Base-by-base conservation (phyloP, 139 green algal genomes). In the Gonium pectorale region DNA sequence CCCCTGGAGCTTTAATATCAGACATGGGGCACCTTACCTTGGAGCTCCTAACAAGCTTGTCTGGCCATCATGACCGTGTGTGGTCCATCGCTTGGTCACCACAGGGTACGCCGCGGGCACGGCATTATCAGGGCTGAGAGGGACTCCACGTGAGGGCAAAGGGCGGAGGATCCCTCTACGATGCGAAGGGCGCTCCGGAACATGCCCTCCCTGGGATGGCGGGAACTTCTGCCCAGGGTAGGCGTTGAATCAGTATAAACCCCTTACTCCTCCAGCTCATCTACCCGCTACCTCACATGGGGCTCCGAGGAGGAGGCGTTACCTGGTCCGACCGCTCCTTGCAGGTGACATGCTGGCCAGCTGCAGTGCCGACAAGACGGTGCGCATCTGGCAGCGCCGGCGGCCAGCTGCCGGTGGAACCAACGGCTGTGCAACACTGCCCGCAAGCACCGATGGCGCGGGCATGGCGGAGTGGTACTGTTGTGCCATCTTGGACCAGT, bases 351-450 rank as follows among this genome's bases (percentile, higher is more conserved):
- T 87, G 46, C 83, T 99, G 15, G 97, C 97, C 8, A 97, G 90
- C 81, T 99, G 96, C 85, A 94, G 95, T 46, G 92, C 93, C 17
- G 97, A 99, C 83, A 95, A 92, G 52, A 98, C 95, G 7, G 96
- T 99, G 22, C 88, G 96, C 6, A 93, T 99, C 46, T 99, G 97
- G 97, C 62, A 46, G 6, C 79, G 80, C 6, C 27, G 38, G 9
- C 6, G 29, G 7, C 27, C 19, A 19, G 24, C 71, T 33, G 22
- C 66, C 70, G 43, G 54, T 13, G 2, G 24, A 62, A 17, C 29
- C 31, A 49, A 13, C 41, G 8, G 27, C 44, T 26, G 62, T n/a
- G n/a, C n/a, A n/a, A n/a, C n/a, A n/a, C n/a, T n/a, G n/a, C n/a
- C n/a, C n/a, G n/a, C n/a, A n/a, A n/a, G 8, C 29, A 13, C 43